Evolutionary conservation across 2,329 filamentous ascomycete species (phyloP).

Genomic region (Talaromyces pinophilus): DNA sequence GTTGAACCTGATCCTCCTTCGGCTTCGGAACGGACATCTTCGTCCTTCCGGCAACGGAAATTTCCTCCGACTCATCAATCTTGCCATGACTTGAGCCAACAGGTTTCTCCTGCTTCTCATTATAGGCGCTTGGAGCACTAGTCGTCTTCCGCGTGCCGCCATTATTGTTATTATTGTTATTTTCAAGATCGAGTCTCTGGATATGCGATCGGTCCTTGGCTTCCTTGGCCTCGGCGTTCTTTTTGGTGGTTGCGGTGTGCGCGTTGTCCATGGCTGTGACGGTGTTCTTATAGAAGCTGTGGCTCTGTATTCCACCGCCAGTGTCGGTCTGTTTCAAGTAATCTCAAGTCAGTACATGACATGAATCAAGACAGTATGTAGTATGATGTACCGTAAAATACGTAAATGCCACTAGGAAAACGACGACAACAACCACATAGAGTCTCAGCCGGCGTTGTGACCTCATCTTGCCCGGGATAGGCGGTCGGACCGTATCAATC

Average conservation of each 20-base stretch:
- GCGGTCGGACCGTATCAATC: neutral
- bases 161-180: conserved; percentile 57
- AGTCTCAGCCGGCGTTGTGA: conserved; percentile 70
- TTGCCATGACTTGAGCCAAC: conserved; percentile 4
- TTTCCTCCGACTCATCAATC: conserved; percentile 41
- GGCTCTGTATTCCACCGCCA: conserved; percentile 42
- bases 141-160: conserved; percentile 30
- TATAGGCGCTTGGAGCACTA: conserved; percentile 17
- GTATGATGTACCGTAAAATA: conserved; percentile 67
- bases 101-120: conserved; percentile 30
- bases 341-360: neutral
- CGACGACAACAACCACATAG: conserved; percentile 64
- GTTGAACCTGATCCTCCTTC: conserved; percentile 37
- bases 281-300: conserved; percentile 58
- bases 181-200: conserved; percentile 65
- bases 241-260: conserved; percentile 37
- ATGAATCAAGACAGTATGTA: neutral
- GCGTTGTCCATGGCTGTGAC: conserved; percentile 55
- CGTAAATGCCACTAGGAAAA: conserved; percentile 66
- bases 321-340: conserved; percentile 39
- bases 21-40: conserved; percentile 49
- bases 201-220: conserved; percentile 54
- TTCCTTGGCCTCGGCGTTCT: conserved; percentile 43
- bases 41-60: conserved; percentile 57
- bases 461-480: conserved; percentile 55